Evolutionary conservation across 139 green algal species (phyloP).

Genomic region (Micractinium conductrix): DNA sequence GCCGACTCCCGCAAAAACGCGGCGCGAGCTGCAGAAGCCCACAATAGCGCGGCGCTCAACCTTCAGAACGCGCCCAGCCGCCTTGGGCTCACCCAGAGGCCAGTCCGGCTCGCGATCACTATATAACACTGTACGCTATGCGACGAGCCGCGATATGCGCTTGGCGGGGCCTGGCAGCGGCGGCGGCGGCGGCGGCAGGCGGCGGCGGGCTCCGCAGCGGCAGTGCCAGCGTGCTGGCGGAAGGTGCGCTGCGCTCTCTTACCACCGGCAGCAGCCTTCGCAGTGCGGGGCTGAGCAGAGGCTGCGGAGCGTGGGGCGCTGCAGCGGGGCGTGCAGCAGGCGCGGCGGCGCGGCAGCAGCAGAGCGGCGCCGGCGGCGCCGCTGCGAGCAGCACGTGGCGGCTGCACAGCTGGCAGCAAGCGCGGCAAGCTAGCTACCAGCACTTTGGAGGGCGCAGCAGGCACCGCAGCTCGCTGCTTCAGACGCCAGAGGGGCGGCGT

Average conservation of each 20-base stretch:
- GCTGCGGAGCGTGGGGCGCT: neutral
- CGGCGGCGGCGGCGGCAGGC: neutral
- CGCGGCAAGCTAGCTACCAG: slow-evolving; percentile 21
- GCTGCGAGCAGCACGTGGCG: neutral
- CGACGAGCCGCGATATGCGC: no score
- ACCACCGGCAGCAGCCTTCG: neutral
- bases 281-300: neutral
- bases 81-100: no score
- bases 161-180: no score
- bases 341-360: neutral
- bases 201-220: neutral
- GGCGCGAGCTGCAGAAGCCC: no score
- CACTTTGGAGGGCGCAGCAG: slow-evolving; percentile 22
- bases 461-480: neutral
- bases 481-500: neutral
- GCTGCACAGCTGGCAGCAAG: slow-evolving; percentile 14
- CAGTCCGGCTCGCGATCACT: no score
- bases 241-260: neutral
- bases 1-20: no score
- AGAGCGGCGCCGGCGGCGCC: neutral
- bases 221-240: neutral
- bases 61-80: no score
- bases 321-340: neutral
- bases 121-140: no score
- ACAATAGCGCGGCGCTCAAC: no score